phyloP scores from a whole-genome alignment of 1,284 basidiomycete genomes.

The Quambalaria eucalypti region DNA sequence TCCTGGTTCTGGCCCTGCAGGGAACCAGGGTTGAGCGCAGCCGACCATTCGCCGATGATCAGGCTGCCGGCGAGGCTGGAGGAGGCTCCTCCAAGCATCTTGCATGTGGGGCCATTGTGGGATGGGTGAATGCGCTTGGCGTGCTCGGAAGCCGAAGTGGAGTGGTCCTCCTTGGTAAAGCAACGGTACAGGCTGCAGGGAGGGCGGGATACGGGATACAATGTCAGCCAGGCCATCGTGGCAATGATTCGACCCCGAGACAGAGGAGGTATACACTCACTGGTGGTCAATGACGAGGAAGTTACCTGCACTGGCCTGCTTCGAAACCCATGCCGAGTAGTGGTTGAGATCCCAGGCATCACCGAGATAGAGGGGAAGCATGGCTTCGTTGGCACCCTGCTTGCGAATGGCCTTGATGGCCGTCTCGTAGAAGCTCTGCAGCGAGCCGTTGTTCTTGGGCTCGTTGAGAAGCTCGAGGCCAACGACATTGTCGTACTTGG shows the following conservation, averaged over 20 bases:
- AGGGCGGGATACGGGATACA: background rate
- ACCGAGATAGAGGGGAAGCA: conserved; percentile 55
- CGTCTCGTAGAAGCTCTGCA: conserved; percentile 44
- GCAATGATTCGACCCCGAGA: no score
- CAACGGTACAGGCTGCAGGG: conserved; percentile 61
- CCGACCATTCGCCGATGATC: conserved; percentile 70
- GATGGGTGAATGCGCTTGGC: conserved; percentile 23
- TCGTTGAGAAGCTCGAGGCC: conserved; percentile 79
- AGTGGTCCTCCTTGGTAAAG: conserved; percentile 60
- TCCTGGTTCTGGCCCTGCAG: conserved; percentile 42
- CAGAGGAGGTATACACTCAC: background rate
- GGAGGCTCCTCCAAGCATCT: background rate
- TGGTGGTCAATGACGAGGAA: conserved; percentile 8
- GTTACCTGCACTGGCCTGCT: conserved; percentile 20
- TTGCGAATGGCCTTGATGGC: conserved; percentile 57
- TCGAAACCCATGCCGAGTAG: conserved; percentile 56
- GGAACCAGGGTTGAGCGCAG: conserved; percentile 63
- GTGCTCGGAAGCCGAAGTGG: conserved; percentile 57
- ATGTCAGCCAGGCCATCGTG: no score
- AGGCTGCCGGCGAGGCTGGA: conserved; percentile 52
- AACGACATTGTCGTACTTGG: conserved; percentile 59
- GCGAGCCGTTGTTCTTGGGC: conserved; percentile 51
- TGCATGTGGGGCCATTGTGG: conserved; percentile 3
- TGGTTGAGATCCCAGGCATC: conserved; percentile 69
- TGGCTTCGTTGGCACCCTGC: conserved; percentile 2